Evolutionary conservation across 805 yeast species (phyloP).

Genomic region (Myxozyma lipomycoides): DNA sequence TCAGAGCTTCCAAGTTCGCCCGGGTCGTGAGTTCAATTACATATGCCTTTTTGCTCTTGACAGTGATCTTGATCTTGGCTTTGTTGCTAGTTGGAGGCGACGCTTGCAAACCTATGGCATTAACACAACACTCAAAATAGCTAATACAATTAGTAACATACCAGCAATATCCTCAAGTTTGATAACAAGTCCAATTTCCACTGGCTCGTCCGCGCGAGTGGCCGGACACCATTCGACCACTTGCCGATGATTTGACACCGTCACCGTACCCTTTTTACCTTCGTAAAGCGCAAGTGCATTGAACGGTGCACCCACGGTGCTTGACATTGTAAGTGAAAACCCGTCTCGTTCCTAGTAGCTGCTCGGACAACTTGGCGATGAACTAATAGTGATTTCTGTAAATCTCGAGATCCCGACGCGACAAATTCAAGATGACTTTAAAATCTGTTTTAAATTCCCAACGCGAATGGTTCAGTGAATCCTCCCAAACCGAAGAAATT

Average conservation of each 20-base stretch:
- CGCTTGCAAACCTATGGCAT: conserved; percentile 32
- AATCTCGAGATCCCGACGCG: no score
- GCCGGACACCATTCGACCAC: conserved; percentile 25
- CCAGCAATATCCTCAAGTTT: conserved; percentile 17
- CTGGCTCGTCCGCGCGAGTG: not conserved
- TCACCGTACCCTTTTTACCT: conserved; percentile 26
- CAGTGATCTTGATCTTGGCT: conserved; percentile 30
- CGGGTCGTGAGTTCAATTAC: conserved; percentile 66
- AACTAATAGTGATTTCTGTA: no score
- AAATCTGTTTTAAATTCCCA: no score
- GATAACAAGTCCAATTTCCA: conserved; percentile 5
- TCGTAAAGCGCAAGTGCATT: conserved; percentile 22
- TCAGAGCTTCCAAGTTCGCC: conserved; percentile 70
- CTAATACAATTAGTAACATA: no score
- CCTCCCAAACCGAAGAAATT: no score
- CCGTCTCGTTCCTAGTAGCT: no score
- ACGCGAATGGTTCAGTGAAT: no score
- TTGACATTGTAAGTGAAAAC: no score
- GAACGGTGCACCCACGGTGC: conserved; percentile 25
- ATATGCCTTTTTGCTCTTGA: conserved; percentile 32
- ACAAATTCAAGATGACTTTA: no score
- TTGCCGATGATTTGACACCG: conserved; percentile 9
- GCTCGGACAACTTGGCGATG: no score
- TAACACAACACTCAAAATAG: not conserved
- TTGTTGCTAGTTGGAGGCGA: conserved; percentile 37